Conservation (phyloP, 148 eudicot genomes). For the Chenopodium berlandieri region DNA sequence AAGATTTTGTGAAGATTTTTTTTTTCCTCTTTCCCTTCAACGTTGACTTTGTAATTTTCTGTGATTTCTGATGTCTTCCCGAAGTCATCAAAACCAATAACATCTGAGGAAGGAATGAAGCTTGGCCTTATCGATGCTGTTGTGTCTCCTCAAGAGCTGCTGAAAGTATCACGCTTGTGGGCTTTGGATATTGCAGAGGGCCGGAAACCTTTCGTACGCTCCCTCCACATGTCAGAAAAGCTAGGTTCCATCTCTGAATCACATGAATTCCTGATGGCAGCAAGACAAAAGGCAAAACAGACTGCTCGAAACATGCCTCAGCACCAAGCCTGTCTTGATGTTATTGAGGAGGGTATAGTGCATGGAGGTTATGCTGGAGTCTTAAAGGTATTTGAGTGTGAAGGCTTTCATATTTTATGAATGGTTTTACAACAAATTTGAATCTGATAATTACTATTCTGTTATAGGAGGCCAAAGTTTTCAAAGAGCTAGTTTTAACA, state of each 20-base stretch:
- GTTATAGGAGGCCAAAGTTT: conserved; percentile 64
- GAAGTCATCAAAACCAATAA: conserved; percentile 72
- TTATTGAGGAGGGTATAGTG: conserved; percentile 74
- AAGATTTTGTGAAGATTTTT: neutral
- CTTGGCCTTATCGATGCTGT: conserved; percentile 86
- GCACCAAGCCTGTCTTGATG: conserved; percentile 86
- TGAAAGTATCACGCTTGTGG: conserved; percentile 72
- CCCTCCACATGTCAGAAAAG: conserved; percentile 77
- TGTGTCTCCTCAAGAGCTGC: conserved; percentile 66
- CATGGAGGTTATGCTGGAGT: conserved; percentile 86
- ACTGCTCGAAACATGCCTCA: conserved; percentile 83
- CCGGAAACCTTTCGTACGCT: conserved; percentile 79
- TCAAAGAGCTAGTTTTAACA: conserved; percentile 55
- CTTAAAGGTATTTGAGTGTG: conserved; percentile 50
- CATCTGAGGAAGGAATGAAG: conserved; percentile 80
- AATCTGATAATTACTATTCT: neutral
- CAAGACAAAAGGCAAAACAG: conserved; percentile 76
- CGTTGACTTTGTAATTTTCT: neutral
- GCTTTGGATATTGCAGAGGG: conserved; percentile 73
- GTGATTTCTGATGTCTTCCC: conserved; percentile 10
- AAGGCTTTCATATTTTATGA: neutral
- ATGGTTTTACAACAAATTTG: neutral
- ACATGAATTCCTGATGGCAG: conserved; percentile 51
- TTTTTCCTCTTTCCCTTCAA: neutral
- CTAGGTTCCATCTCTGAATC: conserved; percentile 72